phyloP scores from a whole-genome alignment of 2,329 filamentous ascomycete genomes.

The Calonectria fujianensis region DNA sequence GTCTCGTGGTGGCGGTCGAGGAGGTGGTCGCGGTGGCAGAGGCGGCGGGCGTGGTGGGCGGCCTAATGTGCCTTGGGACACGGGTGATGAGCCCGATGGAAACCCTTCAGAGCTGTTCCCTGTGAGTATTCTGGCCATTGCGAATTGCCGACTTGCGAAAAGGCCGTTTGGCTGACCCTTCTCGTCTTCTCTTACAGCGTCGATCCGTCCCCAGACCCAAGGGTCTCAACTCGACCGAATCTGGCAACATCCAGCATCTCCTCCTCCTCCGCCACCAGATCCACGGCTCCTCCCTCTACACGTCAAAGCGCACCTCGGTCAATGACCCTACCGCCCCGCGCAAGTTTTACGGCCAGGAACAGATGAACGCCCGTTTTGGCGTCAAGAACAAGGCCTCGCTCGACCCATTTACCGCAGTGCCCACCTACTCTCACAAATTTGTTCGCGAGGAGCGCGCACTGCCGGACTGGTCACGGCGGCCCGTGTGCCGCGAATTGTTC shows the following conservation, averaged over 20 bases:
- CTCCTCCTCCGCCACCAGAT: slow-evolving; percentile 75
- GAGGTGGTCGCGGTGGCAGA: slow-evolving; percentile 70
- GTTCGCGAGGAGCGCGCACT: slow-evolving; percentile 70
- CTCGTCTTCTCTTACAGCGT: slow-evolving; percentile 59
- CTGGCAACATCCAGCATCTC: slow-evolving; percentile 69
- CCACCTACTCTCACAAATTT: slow-evolving; percentile 75
- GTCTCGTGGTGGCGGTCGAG: slow-evolving; percentile 73
- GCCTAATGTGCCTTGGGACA: slow-evolving; percentile 71
- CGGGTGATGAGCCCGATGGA: slow-evolving; percentile 72
- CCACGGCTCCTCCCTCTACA: slow-evolving; percentile 74
- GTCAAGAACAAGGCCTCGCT: slow-evolving; percentile 73
- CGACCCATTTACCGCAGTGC: slow-evolving; percentile 75
- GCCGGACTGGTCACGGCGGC: slow-evolving; percentile 71
- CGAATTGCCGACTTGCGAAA: background rate
- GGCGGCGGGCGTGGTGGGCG: slow-evolving; percentile 68
- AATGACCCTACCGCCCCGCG: slow-evolving; percentile 63
- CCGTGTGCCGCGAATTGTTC: slow-evolving; percentile 73
- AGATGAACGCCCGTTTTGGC: slow-evolving; percentile 74
- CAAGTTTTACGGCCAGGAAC: slow-evolving; percentile 73
- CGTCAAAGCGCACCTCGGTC: slow-evolving; percentile 68
- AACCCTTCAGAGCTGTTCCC: slow-evolving; percentile 77
- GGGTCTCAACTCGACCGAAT: slow-evolving; percentile 66
- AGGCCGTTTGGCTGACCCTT: slow-evolving; percentile 33
- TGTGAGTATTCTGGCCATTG: slow-evolving; percentile 58
- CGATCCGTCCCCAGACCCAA: slow-evolving; percentile 70